Base-by-base conservation (phyloP, 352 stramenopile genomes). In the Pythium oligandrum region DNA sequence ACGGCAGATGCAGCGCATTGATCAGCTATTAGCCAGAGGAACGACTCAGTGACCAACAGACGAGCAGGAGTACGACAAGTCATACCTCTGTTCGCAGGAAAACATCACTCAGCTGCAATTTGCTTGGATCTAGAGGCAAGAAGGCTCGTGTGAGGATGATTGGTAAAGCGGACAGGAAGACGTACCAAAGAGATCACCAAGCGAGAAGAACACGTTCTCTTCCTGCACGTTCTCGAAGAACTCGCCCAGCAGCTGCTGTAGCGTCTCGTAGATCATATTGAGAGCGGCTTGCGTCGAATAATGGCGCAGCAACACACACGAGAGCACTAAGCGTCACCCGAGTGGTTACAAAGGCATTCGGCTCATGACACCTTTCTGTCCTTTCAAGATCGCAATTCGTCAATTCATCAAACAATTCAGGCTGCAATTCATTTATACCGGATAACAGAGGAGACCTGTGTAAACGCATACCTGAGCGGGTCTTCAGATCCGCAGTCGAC, bases 131-230 rank as follows among this genome's bases (percentile, higher is more conserved):
- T 88, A 47, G 2, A 32, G 9, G 9, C 12, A 12, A 9, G 4
- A 48, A 30, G 50, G 39, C 26, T 30, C 5, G 38, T 26, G 17
- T 26, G 17, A 26, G 17, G 17, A 26, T 26, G 17, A 26, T 26
- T 26, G 17, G 17, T 4, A 48, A 32, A 31, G 26, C 11, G 34
- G 3, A 40, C 8, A 33, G 2, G 31, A 10, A 39, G 30, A 35
- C 69, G 4, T 32, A 88, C 77, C 78, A 32, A 91, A 91, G 36
- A 91, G 65, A 33, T 91, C 81, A 11, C 81, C 81, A 34, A 85
- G 71, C 32, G 80, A 88, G 53, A 91, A 83, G 10, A 59, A 67
- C 44, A 89, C 64, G 38, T 81, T 81, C 33, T 64, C 55, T 53
- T 86, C 74, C 26, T 71, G 51, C 26, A 89, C 61, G 42, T 85